Base-by-base conservation (phyloP, 352 stramenopile species). In the Aphanomyces stellatus region DNA sequence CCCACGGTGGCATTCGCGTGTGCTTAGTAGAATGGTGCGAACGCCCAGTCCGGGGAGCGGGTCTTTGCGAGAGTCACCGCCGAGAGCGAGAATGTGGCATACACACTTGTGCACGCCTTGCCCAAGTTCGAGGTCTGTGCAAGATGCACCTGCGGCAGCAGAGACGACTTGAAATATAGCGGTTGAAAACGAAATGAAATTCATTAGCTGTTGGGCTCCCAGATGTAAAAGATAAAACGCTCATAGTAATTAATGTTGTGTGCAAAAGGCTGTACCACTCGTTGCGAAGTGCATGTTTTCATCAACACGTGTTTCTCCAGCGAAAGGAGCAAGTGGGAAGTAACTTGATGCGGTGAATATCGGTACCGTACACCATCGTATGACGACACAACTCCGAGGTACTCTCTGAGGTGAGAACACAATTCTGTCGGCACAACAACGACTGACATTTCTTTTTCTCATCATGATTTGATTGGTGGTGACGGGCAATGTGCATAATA, bases 61-160 rank as follows among this genome's bases (percentile, higher is more conserved):
- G 87, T 43, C 93, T 88, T 64, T 95, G 87, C 65, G 85, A 93
- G 59, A 81, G 91, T 40, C 85, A 93, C 73, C 82, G 85, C 41
- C 81, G 82, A 51, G 85, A 81, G n/a, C 80, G 78, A 13, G 74
- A 88, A 5, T 93, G 85, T 48, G 90, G 90, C 71, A 73, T 93
- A 34, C 77, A 91, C 46, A 82, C 80, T 42, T 93, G 85, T 76
- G 91, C 91, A 77, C 91, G 91, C 68, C 75, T 93, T 17, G 82
- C 78, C 19, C 82, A 82, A 19, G 91, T 90, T 72, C 81, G 90
- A 65, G 82, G 82, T 66, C 91, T 91, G 82, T 93, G 85, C 74
- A 93, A 46, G n/a, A 11, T 46, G 37, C 37, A 46, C 37, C n/a
- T 46, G 37, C 37, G 37, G 13, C 13, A 46, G n/a, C 37, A 46